These are phyloP conservation scores for Dictyostelium firmibasis DNA, from an alignment of 78 protist species.

Conservation along the genomic window DNA sequence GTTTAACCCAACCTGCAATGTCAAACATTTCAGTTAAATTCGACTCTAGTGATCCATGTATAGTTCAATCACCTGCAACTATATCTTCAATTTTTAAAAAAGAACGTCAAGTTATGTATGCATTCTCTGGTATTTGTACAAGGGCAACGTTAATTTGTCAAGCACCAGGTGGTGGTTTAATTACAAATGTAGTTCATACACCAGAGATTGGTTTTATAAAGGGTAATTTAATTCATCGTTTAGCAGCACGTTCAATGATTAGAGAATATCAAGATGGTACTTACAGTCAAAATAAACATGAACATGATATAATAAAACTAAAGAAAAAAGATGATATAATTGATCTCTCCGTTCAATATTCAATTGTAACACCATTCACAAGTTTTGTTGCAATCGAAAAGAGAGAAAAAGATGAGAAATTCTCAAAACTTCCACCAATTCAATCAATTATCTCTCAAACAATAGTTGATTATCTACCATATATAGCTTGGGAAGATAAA, in stretches of 20 bases:
- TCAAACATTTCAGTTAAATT: conserved; percentile 41
- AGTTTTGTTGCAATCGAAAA: conserved; percentile 73
- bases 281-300: conserved; percentile 10
- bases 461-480: conserved; percentile 30
- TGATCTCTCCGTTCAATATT: conserved; percentile 16
- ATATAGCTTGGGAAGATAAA: conserved; percentile 18
- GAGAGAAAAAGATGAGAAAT: conserved; percentile 20
- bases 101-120: conserved; percentile 64
- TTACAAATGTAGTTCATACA: conserved; percentile 53
- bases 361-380: conserved; percentile 58
- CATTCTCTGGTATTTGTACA: conserved; percentile 57
- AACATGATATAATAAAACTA: conserved; percentile 53
- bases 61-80: conserved; percentile 34
- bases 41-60: conserved; percentile 20
- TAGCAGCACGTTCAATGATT: conserved; percentile 80
- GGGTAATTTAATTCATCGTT: conserved; percentile 53
- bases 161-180: conserved; percentile 72
- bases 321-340: conserved; percentile 45
- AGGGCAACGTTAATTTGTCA: conserved; percentile 57
- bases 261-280: conserved; percentile 79
- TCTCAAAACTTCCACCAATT: neutral
- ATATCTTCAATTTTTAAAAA: conserved; percentile 47
- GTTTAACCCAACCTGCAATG: conserved; percentile 58
- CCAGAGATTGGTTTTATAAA: conserved; percentile 69
- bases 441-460: conserved; percentile 8